Percentiles rank a stretch among this genome's conserved stretches.
Evolutionary conservation across 352 stramenopile species (phyloP).

Genomic region (Globisporangium iwayamae): DNA sequence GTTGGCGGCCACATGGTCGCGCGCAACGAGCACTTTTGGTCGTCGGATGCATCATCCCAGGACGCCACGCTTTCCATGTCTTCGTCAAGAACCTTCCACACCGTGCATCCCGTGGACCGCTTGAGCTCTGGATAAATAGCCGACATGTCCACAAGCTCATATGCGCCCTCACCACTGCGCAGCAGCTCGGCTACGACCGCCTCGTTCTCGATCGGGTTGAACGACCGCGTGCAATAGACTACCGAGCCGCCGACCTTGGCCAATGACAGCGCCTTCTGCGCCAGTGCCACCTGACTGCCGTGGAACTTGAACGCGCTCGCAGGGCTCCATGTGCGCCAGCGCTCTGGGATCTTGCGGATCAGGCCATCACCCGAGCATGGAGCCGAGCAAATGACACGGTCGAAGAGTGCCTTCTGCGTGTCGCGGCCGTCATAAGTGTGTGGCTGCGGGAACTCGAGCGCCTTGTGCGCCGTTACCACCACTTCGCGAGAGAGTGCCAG

Average conservation of each 20-base stretch:
- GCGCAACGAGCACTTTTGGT: slow-evolving; percentile 51
- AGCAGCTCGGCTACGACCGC: too few relatives aligned
- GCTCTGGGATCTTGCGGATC: slow-evolving; percentile 73
- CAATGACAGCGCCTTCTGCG: slow-evolving; percentile 50
- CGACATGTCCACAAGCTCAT: slow-evolving; percentile 61
- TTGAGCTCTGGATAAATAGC: slow-evolving; percentile 31
- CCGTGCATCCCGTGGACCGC: slow-evolving; percentile 33
- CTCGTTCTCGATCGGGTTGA: slow-evolving; percentile 80
- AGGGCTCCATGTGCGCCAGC: slow-evolving; percentile 75
- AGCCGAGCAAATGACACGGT: slow-evolving; percentile 71
- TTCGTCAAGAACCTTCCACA: slow-evolving; percentile 62
- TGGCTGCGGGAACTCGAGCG: slow-evolving; percentile 61
- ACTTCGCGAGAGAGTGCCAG: slow-evolving; percentile 43
- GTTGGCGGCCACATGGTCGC: slow-evolving; percentile 85
- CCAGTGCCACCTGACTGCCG: slow-evolving; percentile 78
- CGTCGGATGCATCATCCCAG: slow-evolving; percentile 49
- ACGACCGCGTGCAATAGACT: slow-evolving; percentile 74
- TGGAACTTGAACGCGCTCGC: slow-evolving; percentile 48
- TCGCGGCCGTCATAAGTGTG: slow-evolving; percentile 11
- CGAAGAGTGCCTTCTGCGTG: slow-evolving; percentile 40
- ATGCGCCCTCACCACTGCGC: slow-evolving; percentile 35
- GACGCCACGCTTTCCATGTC: slow-evolving; percentile 37
- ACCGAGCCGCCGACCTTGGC: slow-evolving; percentile 45
- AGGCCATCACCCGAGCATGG: slow-evolving; percentile 81
- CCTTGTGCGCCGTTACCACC: slow-evolving; percentile 71